Evolutionary conservation across 2,329 filamentous ascomycete species (phyloP).

Genomic region (Aspergillus alliaceus): DNA sequence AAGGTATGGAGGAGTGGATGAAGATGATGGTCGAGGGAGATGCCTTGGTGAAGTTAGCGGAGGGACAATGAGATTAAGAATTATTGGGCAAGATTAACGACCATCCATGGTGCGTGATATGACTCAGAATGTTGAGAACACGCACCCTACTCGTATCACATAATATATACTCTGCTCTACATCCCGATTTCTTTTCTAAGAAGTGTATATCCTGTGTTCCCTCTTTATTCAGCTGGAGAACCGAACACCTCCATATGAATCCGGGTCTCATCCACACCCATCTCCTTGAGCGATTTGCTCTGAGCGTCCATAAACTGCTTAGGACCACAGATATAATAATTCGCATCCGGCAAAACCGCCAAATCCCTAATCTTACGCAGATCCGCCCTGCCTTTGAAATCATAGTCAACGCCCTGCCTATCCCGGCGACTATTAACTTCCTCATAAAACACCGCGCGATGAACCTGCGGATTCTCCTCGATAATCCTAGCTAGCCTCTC

Average conservation of each 20-base stretch:
- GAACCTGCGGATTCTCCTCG: conserved; percentile 57
- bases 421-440: conserved; percentile 44
- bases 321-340: conserved; percentile 74
- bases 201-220: no score
- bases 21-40: conserved; percentile 53
- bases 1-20: conserved; percentile 49
- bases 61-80: conserved; percentile 12
- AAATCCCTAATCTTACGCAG: conserved; percentile 55
- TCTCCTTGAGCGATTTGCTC: conserved; percentile 17
- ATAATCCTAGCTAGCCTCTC: conserved; percentile 49
- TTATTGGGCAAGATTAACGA: neutral
- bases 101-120: neutral
- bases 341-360: conserved; percentile 57
- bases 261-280: conserved; percentile 21
- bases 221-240: conserved; percentile 1
- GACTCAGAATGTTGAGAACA: neutral
- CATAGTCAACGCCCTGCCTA: conserved; percentile 57
- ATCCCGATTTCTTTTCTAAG: neutral
- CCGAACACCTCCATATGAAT: conserved; percentile 32
- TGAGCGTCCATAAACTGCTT: conserved; percentile 62
- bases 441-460: conserved; percentile 59
- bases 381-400: conserved; percentile 59
- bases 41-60: conserved; percentile 42
- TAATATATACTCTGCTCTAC: neutral
- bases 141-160: neutral